Evolutionary conservation across 2,329 filamentous ascomycete species (phyloP).

Genomic region (Hirsutella minnesotensis): DNA sequence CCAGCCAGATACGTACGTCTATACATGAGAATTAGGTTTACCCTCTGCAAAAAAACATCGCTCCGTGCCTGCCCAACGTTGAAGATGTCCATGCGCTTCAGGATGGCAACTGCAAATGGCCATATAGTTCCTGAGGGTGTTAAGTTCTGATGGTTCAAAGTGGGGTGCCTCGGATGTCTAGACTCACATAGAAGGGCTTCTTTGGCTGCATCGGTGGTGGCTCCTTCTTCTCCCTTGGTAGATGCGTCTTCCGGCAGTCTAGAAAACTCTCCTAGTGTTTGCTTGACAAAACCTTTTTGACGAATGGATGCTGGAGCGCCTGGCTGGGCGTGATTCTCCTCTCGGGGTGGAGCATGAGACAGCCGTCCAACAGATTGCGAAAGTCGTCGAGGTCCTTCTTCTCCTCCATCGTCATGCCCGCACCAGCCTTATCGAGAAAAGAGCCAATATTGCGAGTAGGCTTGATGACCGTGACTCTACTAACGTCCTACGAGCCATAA

Average conservation of each 20-base stretch:
- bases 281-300: conserved; percentile 29
- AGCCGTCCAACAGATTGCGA: conserved; percentile 78
- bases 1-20: no score
- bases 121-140: no score
- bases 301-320: conserved; percentile 82
- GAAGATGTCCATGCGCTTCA: no score
- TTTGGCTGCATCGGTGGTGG: not conserved
- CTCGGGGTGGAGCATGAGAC: conserved; percentile 80
- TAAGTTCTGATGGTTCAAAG: no score
- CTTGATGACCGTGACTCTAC: conserved; percentile 58
- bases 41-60: no score
- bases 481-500: conserved; percentile 14
- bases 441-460: conserved; percentile 73
- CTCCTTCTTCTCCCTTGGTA: not conserved
- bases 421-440: conserved; percentile 61
- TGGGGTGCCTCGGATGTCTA: no score
- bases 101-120: no score
- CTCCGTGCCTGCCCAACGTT: no score
- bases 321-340: conserved; percentile 81
- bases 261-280: not conserved
- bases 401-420: conserved; percentile 62
- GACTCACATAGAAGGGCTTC: no score
- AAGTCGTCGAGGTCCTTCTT: conserved; percentile 71
- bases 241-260: not conserved
- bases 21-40: no score